These are phyloP conservation scores for Canna indica DNA, from an alignment of 176 grass and related monocot genomes.

Conservation along the genomic window DNA sequence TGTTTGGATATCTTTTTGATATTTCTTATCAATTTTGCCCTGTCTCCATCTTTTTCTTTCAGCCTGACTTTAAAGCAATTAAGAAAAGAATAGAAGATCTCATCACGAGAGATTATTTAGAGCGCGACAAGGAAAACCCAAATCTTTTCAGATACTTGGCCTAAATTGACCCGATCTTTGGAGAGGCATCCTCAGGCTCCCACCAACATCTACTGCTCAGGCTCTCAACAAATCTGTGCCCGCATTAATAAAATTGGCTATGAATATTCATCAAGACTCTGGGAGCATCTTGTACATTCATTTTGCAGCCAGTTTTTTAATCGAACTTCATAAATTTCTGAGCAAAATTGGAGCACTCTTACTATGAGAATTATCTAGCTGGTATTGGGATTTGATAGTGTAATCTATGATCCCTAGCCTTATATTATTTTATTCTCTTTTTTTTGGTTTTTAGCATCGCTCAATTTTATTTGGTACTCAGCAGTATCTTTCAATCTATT, in stretches of 20 bases:
- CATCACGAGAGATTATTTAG: slow-evolving; percentile 62
- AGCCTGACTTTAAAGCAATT: slow-evolving; percentile 76
- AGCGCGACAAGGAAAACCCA: slow-evolving; percentile 52
- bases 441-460: background rate
- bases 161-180: slow-evolving; percentile 10
- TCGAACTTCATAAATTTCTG: background rate
- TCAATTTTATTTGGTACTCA: too few relatives aligned
- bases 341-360: background rate
- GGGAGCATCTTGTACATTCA: background rate
- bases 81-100: slow-evolving; percentile 74
- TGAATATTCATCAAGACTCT: background rate
- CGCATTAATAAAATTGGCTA: background rate
- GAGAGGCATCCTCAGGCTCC: background rate
- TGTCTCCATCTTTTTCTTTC: background rate
- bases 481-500: too few relatives aligned
- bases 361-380: background rate
- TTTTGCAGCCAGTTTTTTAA: background rate
- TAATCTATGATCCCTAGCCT: background rate
- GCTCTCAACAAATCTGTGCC: background rate
- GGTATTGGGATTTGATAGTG: background rate
- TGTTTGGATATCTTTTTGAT: background rate
- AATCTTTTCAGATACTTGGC: slow-evolving; percentile 73
- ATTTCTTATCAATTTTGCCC: background rate
- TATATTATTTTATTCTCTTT: background rate
- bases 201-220: background rate